phyloP scores from a whole-genome alignment of 2,329 filamentous ascomycete species.

The Daldinia sp. region DNA sequence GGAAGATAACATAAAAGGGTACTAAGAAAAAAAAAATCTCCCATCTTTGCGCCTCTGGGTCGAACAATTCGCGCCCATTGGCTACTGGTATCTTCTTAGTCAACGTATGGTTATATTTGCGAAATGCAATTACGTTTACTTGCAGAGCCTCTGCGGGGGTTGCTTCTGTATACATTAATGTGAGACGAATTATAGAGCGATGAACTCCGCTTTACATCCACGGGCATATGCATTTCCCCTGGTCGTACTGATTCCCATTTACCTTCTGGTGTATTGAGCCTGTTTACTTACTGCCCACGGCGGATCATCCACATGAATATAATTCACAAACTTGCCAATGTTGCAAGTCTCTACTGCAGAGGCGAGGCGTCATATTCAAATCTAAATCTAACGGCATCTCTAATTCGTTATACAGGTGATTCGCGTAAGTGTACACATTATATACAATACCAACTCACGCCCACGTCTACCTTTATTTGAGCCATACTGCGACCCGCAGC shows the following conservation, averaged over 20 bases:
- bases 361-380: not conserved
- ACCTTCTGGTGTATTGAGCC: too few species aligned
- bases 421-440: conserved; percentile 26
- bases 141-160: not conserved
- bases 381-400: conserved; percentile 8
- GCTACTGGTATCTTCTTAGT: not conserved
- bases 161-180: not conserved
- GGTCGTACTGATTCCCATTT: not conserved
- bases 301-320: too few species aligned
- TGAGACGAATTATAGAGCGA: not conserved
- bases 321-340: not conserved
- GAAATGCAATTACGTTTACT: not conserved
- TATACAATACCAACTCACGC: conserved; percentile 6
- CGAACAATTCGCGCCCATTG: not conserved
- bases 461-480: conserved; percentile 15
- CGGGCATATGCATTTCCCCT: not conserved
- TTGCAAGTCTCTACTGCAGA: not conserved
- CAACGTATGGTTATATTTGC: not conserved
- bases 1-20: not conserved
- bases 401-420: conserved; percentile 22
- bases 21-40: not conserved
- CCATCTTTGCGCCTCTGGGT: not conserved
- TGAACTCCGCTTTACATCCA: not conserved
- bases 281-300: too few species aligned
- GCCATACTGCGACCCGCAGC: not conserved